These are phyloP conservation scores for Phytophthora uliginosa DNA, from an alignment of 352 stramenopile species.

Conservation along the genomic window DNA sequence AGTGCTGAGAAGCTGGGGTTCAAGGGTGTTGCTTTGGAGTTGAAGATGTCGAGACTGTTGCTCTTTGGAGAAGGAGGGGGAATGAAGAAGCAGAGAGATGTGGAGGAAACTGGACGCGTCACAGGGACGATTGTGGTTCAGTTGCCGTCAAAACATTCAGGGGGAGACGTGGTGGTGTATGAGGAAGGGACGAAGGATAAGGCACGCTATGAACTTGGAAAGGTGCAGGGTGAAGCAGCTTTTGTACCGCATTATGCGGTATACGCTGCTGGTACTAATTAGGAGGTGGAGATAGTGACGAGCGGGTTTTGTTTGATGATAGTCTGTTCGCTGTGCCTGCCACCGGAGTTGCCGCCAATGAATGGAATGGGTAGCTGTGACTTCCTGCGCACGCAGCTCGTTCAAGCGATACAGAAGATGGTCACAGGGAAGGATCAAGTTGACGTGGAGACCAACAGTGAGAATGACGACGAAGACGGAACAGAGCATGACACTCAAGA, in stretches of 20 bases:
- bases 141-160: conserved; percentile 14
- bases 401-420: too few species aligned
- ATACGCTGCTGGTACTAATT: conserved; percentile 5
- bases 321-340: conserved; percentile 13
- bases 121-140: conserved; percentile 16
- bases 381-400: too few species aligned
- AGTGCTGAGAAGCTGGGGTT: conserved; percentile 21
- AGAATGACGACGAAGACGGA: too few species aligned
- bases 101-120: not conserved
- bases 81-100: conserved; percentile 9
- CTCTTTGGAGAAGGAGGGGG: conserved; percentile 8
- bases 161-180: conserved; percentile 11
- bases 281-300: conserved; percentile 14
- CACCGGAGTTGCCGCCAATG: not conserved
- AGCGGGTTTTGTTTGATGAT: conserved; percentile 20
- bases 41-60: conserved; percentile 13
- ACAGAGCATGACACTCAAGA: too few species aligned
- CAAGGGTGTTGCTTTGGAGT: conserved; percentile 5
- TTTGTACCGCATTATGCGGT: conserved; percentile 20
- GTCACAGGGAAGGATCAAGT: too few species aligned
- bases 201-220: conserved; percentile 11
- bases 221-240: conserved; percentile 5
- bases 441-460: too few species aligned
- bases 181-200: conserved; percentile 1
- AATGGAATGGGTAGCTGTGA: not conserved